A percentile compares a stretch with the other conserved stretches of the same genome.
Conservation (phyloP, 176 grass and related monocot genomes). For the Secale cereale region DNA sequence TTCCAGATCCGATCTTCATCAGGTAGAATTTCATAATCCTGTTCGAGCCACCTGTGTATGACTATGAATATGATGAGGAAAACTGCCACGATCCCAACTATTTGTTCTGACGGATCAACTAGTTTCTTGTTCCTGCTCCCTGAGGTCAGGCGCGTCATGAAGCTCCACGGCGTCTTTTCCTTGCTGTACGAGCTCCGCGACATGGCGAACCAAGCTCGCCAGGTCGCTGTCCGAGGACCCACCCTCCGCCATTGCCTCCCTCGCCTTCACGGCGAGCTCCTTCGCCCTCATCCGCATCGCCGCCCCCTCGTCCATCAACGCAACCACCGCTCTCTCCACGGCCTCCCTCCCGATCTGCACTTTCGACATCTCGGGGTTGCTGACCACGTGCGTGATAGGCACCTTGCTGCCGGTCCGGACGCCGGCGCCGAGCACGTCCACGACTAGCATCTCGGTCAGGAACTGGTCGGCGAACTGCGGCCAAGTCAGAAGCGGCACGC, state of each 20-base stretch:
- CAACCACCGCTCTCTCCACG: constrained; percentile 10
- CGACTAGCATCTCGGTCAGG: constrained; percentile 53
- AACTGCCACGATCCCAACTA: neutral
- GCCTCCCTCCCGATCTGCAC: constrained; percentile 29
- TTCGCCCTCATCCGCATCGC: constrained; percentile 9
- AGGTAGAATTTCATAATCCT: too few species aligned
- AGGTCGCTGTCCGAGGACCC: constrained; percentile 47
- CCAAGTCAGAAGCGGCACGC: constrained; percentile 69
- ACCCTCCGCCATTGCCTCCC: constrained; percentile 26
- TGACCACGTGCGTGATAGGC: neutral
- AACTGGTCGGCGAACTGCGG: constrained; percentile 70
- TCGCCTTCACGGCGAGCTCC: constrained; percentile 17
- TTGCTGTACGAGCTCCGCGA: neutral
- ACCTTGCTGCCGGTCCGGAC: constrained; percentile 33
- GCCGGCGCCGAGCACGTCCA: constrained; percentile 50
- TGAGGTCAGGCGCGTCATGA: neutral
- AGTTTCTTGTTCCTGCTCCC: neutral
- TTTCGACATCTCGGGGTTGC: neutral
- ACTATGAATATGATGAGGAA: too few species aligned
- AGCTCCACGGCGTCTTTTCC: neutral
- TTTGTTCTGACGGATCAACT: neutral
- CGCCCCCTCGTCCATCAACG: constrained; percentile 36
- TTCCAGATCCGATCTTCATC: too few species aligned
- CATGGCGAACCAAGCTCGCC: neutral
- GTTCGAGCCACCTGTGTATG: too few species aligned